Base-by-base conservation (phyloP, 805 yeast genomes). In the Pichia nakasei region DNA sequence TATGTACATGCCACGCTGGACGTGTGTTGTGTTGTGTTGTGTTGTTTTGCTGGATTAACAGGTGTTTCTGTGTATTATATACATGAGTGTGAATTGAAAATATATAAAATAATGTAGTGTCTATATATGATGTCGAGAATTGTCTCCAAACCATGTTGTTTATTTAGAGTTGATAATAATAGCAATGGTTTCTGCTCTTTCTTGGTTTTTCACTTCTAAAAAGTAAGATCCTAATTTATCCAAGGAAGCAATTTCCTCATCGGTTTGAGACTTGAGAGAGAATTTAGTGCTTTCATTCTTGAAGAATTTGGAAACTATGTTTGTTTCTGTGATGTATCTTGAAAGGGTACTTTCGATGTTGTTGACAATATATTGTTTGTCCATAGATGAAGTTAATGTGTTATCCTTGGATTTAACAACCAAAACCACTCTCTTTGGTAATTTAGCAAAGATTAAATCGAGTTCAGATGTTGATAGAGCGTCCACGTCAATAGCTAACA, bases 351-450 rank as follows among this genome's bases (percentile, higher is more conserved):
- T 12, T 41, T 49, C 47, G 18, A 49, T 41, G 18, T 49, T 48
- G 9, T 35, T 29, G 8, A 22, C 34, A 20, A 49, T 35, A 26
- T 38, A 42, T 11, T 18, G 22, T 4, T 29, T 35, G 11, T 41
- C 29, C 19, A 49, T 35, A 5, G 56, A 48, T 9, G 55, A 51
- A 13, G 44, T 43, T 18, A 58, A 43, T 2, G 37, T 24, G 8
- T 48, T 48, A 19, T 50, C 51, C 4, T 43, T 44, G 5, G 62
- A 26, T 21, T 55, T 60, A 37, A 54, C 53, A 17, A 52, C 47
- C 37, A 60, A 49, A n/a, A 58, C 44, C 21, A 61, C 43, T 40
- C 48, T 56, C 48, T 51, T 54, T 39, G 66, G 64, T 20, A 60
- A 49, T 18, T 52, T 52, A 2, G 52, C 43, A 21, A 56, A 44